Conservation (phyloP, 208 protist genomes). For the Acanthamoeba triangularis region DNA sequence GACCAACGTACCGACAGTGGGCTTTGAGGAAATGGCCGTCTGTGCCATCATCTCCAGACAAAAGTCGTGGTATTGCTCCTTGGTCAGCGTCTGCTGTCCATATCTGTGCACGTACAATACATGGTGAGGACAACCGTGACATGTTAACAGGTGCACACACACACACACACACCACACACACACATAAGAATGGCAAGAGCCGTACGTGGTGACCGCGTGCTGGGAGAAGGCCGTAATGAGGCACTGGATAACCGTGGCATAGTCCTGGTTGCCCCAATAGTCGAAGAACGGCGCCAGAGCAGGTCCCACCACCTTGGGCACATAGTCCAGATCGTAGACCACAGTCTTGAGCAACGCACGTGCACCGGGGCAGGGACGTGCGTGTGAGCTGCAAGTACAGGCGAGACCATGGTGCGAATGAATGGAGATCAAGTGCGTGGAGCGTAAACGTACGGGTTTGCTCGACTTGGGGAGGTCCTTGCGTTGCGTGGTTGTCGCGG, state of each 20-base stretch:
- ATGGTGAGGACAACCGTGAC: background rate
- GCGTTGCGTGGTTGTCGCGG: background rate
- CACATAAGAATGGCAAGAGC: background rate
- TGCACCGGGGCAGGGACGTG: background rate
- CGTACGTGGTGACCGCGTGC: background rate
- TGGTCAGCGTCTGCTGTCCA: background rate
- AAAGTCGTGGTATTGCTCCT: background rate
- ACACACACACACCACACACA: too few species aligned
- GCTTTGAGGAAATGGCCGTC: slow-evolving; percentile 28
- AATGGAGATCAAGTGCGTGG: background rate
- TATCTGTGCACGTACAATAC: background rate
- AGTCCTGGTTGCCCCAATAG: slow-evolving; percentile 52
- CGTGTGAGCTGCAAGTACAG: background rate
- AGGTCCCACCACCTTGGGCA: background rate
- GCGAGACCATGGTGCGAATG: background rate
- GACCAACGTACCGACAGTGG: background rate
- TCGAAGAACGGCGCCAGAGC: slow-evolving; percentile 18
- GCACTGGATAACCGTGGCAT: slow-evolving; percentile 35
- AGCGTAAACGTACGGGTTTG: background rate
- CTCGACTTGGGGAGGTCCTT: background rate
- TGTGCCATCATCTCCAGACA: slow-evolving; percentile 32
- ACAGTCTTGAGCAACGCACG: background rate
- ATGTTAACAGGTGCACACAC: background rate
- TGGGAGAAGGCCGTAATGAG: slow-evolving; percentile 55
- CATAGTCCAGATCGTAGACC: background rate